Conservation (phyloP, 2,329 filamentous ascomycete genomes). For the Thielaviopsis cerberus region DNA sequence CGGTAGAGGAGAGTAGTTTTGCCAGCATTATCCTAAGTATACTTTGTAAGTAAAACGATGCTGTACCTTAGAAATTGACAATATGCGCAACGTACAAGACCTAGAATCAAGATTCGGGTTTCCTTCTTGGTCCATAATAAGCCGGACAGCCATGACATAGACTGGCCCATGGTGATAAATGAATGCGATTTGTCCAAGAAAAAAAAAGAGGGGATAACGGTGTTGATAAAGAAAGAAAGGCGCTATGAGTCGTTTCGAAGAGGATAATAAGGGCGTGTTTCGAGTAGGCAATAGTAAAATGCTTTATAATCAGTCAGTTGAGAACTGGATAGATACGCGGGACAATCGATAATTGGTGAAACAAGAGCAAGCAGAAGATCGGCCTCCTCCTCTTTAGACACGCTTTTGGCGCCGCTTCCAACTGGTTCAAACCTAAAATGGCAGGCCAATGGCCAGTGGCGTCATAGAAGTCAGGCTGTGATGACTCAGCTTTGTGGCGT, state of each 20-base stretch:
- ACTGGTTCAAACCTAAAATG: conserved; percentile 3
- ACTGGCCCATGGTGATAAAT: conserved; percentile 39
- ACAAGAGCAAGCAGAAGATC: conserved; percentile 5
- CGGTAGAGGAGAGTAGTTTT: conserved; percentile 95
- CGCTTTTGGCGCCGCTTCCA: conserved; percentile 3
- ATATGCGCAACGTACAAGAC: conserved; percentile 46
- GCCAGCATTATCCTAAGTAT: conserved; percentile 77
- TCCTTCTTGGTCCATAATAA: conserved; percentile 89
- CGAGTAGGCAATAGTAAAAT: not conserved
- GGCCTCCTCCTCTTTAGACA: conserved; percentile 5
- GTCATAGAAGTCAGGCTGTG: conserved; percentile 1
- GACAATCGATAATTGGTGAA: conserved; percentile 6
- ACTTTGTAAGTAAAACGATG: not conserved
- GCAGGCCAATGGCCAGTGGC: conserved; percentile 1
- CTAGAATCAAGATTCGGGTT: conserved; percentile 85
- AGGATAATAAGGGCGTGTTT: not conserved
- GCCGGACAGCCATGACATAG: conserved; percentile 50
- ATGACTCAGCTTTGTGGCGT: conserved; percentile 7
- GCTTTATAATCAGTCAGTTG: not conserved
- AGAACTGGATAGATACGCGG: not conserved
- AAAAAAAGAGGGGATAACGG: not conserved
- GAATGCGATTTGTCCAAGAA: conserved; percentile 11
- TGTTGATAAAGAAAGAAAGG: not conserved
- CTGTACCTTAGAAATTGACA: not conserved
- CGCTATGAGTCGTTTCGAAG: not conserved